These are phyloP conservation scores for Clathrus columnatus DNA, from an alignment of 768 basidiomycete species.

Conservation along the genomic window DNA sequence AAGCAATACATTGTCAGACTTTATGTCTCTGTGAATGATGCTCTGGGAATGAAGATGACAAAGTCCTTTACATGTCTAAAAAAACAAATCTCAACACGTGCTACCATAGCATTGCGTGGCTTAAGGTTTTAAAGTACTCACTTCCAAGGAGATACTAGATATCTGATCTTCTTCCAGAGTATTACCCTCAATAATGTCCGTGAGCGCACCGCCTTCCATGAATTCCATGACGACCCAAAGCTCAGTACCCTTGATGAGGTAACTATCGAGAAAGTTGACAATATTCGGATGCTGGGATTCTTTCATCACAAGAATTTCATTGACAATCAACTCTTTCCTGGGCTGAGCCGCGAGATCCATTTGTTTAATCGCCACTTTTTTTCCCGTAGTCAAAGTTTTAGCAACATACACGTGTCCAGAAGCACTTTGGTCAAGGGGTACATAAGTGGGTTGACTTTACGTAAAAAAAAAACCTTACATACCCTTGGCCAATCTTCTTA, in stretches of 20 bases:
- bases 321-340: slow-evolving; percentile 94
- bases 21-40: slow-evolving; percentile 97
- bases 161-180: slow-evolving; percentile 93
- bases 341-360: slow-evolving; percentile 96
- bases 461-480: slow-evolving; percentile 28
- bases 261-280: slow-evolving; percentile 90
- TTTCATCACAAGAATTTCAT: slow-evolving; percentile 98
- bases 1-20: slow-evolving; percentile 91
- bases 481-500: slow-evolving; percentile 99
- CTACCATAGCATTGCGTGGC: not conserved
- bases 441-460: no score
- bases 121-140: slow-evolving; percentile 28
- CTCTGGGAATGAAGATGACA: slow-evolving; percentile 88
- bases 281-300: slow-evolving; percentile 96
- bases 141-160: slow-evolving; percentile 84
- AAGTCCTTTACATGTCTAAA: slow-evolving; percentile 88
- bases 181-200: slow-evolving; percentile 97
- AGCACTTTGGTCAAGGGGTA: slow-evolving; percentile 45
- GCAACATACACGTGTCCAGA: slow-evolving; percentile 98
- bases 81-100: not conserved
- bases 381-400: slow-evolving; percentile 73
- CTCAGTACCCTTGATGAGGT: slow-evolving; percentile 79
- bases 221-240: slow-evolving; percentile 99
- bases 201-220: slow-evolving; percentile 96
- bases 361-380: slow-evolving; percentile 95